Evolutionary conservation across 305 asterid species (phyloP).

Genomic region (Fraxinus sp.): DNA sequence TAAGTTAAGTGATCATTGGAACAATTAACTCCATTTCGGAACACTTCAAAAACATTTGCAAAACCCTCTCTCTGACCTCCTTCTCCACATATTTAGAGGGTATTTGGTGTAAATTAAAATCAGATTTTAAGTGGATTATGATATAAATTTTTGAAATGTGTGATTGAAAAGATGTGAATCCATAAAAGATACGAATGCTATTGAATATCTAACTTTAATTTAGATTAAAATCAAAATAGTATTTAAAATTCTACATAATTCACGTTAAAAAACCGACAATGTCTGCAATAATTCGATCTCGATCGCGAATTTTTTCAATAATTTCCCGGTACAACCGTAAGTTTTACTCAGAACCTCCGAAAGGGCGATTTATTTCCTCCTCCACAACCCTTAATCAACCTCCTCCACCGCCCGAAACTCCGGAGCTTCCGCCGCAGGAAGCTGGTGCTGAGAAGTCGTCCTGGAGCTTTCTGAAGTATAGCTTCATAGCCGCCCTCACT

Average conservation of each 20-base stretch:
- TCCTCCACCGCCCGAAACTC: neutral
- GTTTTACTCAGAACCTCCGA: neutral
- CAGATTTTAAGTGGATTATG: no score
- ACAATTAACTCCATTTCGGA: no score
- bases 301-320: neutral
- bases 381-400: neutral
- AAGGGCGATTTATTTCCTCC: neutral
- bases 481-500: constrained; percentile 48
- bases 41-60: neutral
- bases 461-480: constrained; percentile 62
- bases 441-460: constrained; percentile 46
- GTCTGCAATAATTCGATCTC: neutral
- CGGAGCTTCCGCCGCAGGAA: constrained; percentile 39
- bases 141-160: no score
- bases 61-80: neutral
- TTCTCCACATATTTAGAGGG: neutral
- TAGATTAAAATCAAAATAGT: neutral
- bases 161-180: no score
- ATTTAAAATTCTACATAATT: neutral
- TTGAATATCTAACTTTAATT: no score
- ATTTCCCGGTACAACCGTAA: neutral
- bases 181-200: no score
- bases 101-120: no score
- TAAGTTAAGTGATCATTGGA: no score
- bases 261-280: neutral